phyloP scores from a whole-genome alignment of 495 filamentous ascomycete species.

The Amniculicola lignicola region DNA sequence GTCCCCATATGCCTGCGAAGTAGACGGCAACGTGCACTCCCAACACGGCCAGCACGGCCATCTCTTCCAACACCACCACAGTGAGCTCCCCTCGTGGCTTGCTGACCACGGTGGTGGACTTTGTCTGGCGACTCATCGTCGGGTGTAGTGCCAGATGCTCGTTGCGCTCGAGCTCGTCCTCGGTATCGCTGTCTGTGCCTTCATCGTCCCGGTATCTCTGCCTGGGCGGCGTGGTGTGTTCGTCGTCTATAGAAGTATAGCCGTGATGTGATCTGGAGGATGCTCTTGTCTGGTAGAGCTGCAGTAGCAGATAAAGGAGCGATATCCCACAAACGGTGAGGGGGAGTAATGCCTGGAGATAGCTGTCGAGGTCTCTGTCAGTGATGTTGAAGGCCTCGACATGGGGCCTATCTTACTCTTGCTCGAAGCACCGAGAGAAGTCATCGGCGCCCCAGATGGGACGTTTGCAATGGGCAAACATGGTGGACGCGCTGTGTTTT shows the following conservation, averaged over 20 bases:
- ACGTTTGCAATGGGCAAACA: constrained; percentile 74
- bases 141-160: constrained; percentile 56
- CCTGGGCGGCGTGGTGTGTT: constrained; percentile 16
- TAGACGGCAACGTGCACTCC: constrained; percentile 63
- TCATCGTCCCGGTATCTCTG: constrained; percentile 44
- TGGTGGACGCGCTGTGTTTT: too few relatives aligned
- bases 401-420: constrained; percentile 62
- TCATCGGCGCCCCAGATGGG: constrained; percentile 87
- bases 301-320: constrained; percentile 59
- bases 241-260: constrained; percentile 42
- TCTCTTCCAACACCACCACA: constrained; percentile 67
- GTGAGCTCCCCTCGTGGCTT: constrained; percentile 69
- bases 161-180: constrained; percentile 41
- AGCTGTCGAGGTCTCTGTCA: constrained; percentile 56
- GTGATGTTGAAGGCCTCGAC: too few relatives aligned
- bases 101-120: constrained; percentile 70
- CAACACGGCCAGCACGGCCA: constrained; percentile 69
- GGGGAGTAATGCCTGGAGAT: constrained; percentile 80
- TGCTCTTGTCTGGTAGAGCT: constrained; percentile 49
- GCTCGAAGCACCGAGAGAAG: constrained; percentile 81
- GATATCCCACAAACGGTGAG: constrained; percentile 68
- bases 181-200: constrained; percentile 63
- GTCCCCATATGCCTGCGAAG: constrained; percentile 53
- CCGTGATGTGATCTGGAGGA: constrained; percentile 47
- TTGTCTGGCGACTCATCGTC: constrained; percentile 57